Base-by-base conservation (phyloP, 805 yeast genomes). In the Ogataea siamensis region DNA sequence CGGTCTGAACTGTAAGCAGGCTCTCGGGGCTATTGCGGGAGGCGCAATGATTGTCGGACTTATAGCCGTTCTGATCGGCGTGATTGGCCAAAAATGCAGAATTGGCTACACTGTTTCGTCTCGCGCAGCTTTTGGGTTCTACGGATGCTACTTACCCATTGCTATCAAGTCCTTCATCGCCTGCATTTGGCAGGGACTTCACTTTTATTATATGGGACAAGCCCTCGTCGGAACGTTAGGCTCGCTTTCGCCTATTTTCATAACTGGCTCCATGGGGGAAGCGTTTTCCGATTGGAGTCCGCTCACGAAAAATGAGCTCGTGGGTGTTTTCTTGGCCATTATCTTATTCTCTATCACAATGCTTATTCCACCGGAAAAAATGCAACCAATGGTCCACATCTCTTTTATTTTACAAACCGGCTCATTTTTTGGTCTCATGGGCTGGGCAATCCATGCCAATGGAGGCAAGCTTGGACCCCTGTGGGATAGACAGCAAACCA, bases 1-100 rank as follows among this genome's bases (percentile, higher is more conserved):
- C 31, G 55, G 80, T 22, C 51, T 39, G 20, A 37, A 45, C 24
- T 40, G 47, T 13, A 45, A 55, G 44, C 42, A 73, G 39, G 65
- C 72, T 11, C 64, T 75, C 45, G 70, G 70, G 7, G 62, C 69
- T 18, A 60, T 63, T 37, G 61, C 68, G 22, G 52, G 72, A 5
- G 79, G 76, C 28, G 73, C 74, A 49, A 47, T 67, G 8, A 46
- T 75, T 12, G 70, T 74, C 10, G 60, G 70, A 32, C 14, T 58
- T 3, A 62, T 68, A 42, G 71, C 78, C 5, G 51, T 70, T 22
- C 63, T 73, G 7, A 74, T 73, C 50, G 70, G 75, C n/a, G 62
- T 60, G 37, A 75, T 75, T 5, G 81, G 81, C 20, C 54, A 57
- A n/a, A 68, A 71, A 31, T 72, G 68, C 61, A 74, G 71, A 46